Conservation (phyloP, 306 rosid genomes). For the Cicer arietinum region DNA sequence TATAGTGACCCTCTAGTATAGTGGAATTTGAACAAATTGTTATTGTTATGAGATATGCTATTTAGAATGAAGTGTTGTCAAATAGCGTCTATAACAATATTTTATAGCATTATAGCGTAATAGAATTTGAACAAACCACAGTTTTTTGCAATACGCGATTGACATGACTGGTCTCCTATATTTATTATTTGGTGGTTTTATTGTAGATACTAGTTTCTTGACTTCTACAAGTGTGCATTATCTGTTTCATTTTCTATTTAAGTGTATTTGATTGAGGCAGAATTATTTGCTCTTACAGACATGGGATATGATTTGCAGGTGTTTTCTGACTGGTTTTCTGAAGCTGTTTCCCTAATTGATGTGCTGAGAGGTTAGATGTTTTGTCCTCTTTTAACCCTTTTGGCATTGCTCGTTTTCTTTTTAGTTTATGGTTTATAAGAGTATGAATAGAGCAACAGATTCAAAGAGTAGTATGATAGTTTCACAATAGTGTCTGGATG, state of each 20-base stretch:
- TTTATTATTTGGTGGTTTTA: slow-evolving; percentile 12
- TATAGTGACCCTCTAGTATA: too few species aligned
- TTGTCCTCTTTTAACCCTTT: background rate
- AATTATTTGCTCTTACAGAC: slow-evolving; percentile 4
- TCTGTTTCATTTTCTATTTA: slow-evolving; percentile 9
- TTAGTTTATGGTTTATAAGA: background rate
- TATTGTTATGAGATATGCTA: too few species aligned
- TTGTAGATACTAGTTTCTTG: slow-evolving; percentile 6
- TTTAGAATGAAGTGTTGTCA: too few species aligned
- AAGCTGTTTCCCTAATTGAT: background rate
- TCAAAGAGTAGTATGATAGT: too few species aligned
- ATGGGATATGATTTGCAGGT: slow-evolving; percentile 4
- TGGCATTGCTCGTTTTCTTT: slow-evolving; percentile 6
- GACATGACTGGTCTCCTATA: too few species aligned
- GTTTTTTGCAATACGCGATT: too few species aligned
- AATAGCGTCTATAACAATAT: too few species aligned
- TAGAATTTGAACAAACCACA: too few species aligned
- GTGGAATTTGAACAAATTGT: too few species aligned
- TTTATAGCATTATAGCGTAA: too few species aligned
- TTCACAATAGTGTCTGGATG: too few species aligned
- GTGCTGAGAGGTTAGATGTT: slow-evolving; percentile 30
- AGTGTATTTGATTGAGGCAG: slow-evolving; percentile 10
- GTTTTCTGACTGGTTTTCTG: background rate
- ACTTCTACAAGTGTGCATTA: background rate
- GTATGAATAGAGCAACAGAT: too few species aligned